phyloP scores from a whole-genome alignment of 106 monocot genomes.

The Agapanthus africanus region DNA sequence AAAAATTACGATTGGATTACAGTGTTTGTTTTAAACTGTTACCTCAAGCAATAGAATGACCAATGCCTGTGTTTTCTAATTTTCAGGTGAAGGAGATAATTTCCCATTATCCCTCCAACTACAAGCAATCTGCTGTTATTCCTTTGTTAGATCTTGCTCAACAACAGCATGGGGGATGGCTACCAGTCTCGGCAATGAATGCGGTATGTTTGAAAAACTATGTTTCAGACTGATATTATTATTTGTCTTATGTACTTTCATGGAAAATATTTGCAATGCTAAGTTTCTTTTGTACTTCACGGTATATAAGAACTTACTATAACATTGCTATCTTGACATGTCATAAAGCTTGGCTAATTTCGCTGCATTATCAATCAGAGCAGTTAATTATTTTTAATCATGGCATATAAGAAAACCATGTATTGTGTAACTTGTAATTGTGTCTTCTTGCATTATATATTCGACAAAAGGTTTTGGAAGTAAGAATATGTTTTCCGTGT shows the following conservation, averaged over 20 bases:
- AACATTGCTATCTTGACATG: too few species aligned
- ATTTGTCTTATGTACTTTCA: conserved; percentile 3
- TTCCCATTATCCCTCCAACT: conserved; percentile 96
- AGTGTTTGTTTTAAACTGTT: background rate
- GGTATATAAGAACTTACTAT: too few species aligned
- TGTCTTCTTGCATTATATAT: background rate
- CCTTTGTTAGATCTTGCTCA: conserved; percentile 92
- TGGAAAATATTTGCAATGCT: background rate
- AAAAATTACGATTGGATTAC: background rate
- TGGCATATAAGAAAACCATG: background rate
- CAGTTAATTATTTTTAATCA: background rate
- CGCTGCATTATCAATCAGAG: background rate
- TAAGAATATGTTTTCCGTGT: background rate
- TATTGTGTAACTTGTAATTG: background rate
- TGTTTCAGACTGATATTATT: background rate
- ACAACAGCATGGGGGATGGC: conserved; percentile 97
- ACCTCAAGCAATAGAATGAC: background rate
- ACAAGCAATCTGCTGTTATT: conserved; percentile 95
- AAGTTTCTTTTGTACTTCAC: too few species aligned
- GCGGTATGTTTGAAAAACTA: conserved; percentile 39
- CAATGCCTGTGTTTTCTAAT: background rate
- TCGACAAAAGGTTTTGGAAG: background rate
- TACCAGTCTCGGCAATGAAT: conserved; percentile 95
- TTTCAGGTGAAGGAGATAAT: conserved; percentile 86
- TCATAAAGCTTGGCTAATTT: background rate